Evolutionary conservation across 495 filamentous ascomycete species (phyloP), one percentile per base, ranked within the genome.

Genomic region (Trichoderma virens): DNA sequence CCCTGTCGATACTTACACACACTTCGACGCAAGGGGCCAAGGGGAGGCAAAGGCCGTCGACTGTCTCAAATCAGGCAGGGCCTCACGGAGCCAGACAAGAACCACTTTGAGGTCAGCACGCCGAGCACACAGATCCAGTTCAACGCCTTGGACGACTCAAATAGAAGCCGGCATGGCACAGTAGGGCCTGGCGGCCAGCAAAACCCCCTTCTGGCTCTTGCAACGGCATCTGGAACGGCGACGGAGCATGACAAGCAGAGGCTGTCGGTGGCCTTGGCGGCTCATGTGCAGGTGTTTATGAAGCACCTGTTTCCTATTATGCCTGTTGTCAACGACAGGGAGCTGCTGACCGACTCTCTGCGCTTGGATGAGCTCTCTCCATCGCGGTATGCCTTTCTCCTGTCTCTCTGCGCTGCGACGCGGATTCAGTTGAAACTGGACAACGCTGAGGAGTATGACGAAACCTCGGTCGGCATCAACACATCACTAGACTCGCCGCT

Each of bases 51-150:
- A 30, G 51, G 51, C 27, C 51, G 51, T 27, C 51, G 51, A 14
- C 25, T 56, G 23, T 56, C 51, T 1, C 51, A 56, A 23, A 56
- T 56, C 27, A 27, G 51, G 3, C 51, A 56, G 27, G 51, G 51
- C 27, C 51, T 56, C 11, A 56, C 51, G 25, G 51, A 56, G 51
- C 51, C 51, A 0, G 51, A 56, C 20, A 56, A 30, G 25, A 56
- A 56, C 25, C 51, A 56, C 51, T 56, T 56, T 27, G 51, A 56
- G 8, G 51, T 56, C 25, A 56, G 51, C 51, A 56, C 51, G 51
- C 51, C 51, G 51, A 16, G 23, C 1, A 56, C 23, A 11, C 51
- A 56, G 51, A 56, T 56, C 3, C 51, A 56, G 23, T 56, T 56
- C 16, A 30, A 30, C 11, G 51, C 25, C 7, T 5, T 56, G 51